Evolutionary conservation across 371 early-diverging fungal genomes (phyloP).

Genomic region (Rhizomucor pusillus): DNA sequence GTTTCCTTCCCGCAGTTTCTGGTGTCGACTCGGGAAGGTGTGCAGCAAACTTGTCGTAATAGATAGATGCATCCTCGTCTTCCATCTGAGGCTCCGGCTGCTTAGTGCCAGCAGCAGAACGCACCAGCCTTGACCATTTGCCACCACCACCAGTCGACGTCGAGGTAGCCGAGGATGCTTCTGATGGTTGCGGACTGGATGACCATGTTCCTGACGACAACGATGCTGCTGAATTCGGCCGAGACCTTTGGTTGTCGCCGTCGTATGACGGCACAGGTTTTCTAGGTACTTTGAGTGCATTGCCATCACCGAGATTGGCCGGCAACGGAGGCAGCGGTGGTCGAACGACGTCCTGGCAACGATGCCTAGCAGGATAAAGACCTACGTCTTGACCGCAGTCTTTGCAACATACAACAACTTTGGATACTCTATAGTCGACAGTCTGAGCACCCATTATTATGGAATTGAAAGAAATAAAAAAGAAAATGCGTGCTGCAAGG

Average conservation of each 20-base stretch:
- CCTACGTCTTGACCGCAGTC: conserved; percentile 74
- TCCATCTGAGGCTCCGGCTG: conserved; percentile 7
- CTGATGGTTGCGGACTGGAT: conserved; percentile 7
- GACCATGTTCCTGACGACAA: conserved; percentile 11
- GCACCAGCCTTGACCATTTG: conserved; percentile 15
- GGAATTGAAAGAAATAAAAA: conserved; percentile 8
- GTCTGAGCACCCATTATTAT: conserved; percentile 43
- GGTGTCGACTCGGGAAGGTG: conserved; percentile 25
- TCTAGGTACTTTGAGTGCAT: conserved; percentile 14
- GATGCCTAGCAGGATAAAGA: conserved; percentile 64
- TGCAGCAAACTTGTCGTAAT: conserved; percentile 43
- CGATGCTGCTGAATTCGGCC: conserved; percentile 16
- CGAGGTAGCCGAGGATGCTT: conserved; percentile 11
- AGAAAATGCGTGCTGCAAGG: not conserved
- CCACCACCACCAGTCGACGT: conserved; percentile 9
- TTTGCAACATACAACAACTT: conserved; percentile 60
- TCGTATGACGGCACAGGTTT: conserved; percentile 12
- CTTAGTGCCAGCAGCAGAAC: conserved; percentile 9
- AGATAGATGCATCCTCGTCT: conserved; percentile 37
- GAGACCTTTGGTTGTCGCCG: conserved; percentile 6
- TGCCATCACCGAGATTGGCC: conserved; percentile 11
- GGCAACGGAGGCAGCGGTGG: conserved; percentile 49
- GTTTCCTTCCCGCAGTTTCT: conserved; percentile 25
- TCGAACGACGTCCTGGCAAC: conserved; percentile 47
- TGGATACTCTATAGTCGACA: conserved; percentile 66